Conservation (phyloP, 2,329 filamentous ascomycete species). For the Cercospora nicotianae region DNA sequence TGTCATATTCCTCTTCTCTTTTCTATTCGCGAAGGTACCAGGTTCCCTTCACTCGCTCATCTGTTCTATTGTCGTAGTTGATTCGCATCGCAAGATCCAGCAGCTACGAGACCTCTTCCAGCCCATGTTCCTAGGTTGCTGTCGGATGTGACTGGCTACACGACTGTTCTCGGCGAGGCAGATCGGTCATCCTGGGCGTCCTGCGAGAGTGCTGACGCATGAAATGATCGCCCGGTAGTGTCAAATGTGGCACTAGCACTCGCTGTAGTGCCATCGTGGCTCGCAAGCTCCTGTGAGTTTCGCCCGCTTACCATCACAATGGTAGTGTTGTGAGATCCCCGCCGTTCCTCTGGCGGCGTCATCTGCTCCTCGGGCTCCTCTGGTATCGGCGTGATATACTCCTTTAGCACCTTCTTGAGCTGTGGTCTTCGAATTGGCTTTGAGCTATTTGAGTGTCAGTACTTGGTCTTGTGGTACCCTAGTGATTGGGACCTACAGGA, state of each 20-base stretch:
- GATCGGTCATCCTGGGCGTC: background rate
- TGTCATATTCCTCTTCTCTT: background rate
- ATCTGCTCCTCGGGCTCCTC: conserved; percentile 24
- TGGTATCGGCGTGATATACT: conserved; percentile 56
- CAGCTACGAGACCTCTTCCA: background rate
- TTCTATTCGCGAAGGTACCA: background rate
- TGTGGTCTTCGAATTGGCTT: conserved; percentile 76
- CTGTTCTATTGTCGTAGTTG: background rate
- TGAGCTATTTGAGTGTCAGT: conserved; percentile 16
- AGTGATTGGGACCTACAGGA: conserved; percentile 52
- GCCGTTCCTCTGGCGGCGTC: conserved; percentile 12
- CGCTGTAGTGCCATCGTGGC: conserved; percentile 2
- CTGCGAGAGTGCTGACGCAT: background rate
- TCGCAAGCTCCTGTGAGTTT: background rate
- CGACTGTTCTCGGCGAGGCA: background rate
- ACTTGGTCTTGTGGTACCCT: background rate
- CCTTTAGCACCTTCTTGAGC: conserved; percentile 81
- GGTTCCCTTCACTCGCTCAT: background rate
- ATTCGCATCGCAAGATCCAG: background rate
- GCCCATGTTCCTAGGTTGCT: no score
- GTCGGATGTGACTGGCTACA: background rate
- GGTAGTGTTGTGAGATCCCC: conserved; percentile 17
- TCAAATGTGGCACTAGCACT: conserved; percentile 4
- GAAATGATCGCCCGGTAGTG: conserved; percentile 3
- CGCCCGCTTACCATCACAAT: conserved; percentile 20